Evolutionary conservation across 1,139 yeast genomes (phyloP).

Genomic region (Eremothecium gossypii): DNA sequence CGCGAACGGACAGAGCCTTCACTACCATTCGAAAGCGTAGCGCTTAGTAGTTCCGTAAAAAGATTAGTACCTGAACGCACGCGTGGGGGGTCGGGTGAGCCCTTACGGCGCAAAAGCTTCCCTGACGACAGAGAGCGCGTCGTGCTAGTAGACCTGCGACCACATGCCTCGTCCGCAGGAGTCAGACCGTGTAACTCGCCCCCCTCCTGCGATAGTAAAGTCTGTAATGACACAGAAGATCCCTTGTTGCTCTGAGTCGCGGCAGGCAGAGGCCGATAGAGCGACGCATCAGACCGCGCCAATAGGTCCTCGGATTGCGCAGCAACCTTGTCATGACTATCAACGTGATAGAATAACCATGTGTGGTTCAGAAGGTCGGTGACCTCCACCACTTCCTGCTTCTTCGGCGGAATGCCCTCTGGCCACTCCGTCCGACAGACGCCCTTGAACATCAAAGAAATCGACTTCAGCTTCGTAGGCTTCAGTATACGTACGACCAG

Average conservation of each 20-base stretch:
- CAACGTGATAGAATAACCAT: constrained; percentile 75
- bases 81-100: constrained; percentile 26
- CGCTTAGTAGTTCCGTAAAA: constrained; percentile 22
- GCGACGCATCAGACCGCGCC: constrained; percentile 24
- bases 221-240: not conserved
- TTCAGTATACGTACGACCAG: constrained; percentile 62
- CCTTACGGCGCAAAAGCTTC: constrained; percentile 35
- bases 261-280: constrained; percentile 16
- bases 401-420: constrained; percentile 93
- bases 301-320: constrained; percentile 15
- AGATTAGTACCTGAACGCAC: constrained; percentile 15
- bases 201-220: not conserved
- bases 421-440: constrained; percentile 90
- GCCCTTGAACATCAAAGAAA: constrained; percentile 64
- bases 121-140: constrained; percentile 31
- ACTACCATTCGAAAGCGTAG: constrained; percentile 15
- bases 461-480: constrained; percentile 63
- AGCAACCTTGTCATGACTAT: constrained; percentile 10
- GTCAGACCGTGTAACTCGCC: not conserved
- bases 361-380: constrained; percentile 66
- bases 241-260: not conserved
- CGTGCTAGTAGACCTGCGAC: constrained; percentile 6
- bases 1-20: constrained; percentile 11
- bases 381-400: constrained; percentile 52
- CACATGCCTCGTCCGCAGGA: not conserved